A percentile compares a stretch with the other conserved stretches of the same genome.
Conservation (phyloP, 164 flowering plant species). For the Cinnamomum micranthum region DNA sequence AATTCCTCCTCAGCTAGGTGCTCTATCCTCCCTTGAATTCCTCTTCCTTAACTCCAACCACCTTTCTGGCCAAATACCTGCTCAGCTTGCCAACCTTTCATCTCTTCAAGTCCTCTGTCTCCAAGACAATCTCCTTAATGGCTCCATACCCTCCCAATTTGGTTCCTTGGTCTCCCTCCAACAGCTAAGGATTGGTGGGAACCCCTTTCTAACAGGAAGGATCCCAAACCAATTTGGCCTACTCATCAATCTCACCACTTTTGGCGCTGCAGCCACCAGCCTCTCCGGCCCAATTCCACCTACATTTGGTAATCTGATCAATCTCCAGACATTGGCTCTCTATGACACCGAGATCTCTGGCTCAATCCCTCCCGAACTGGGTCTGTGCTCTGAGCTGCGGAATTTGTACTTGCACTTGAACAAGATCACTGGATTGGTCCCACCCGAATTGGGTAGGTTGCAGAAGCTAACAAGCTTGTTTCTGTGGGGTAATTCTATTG, state of each 20-base stretch:
- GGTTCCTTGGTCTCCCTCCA: conserved; percentile 70
- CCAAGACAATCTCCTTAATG: conserved; percentile 80
- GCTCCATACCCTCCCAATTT: conserved; percentile 67
- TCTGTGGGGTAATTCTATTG: conserved; percentile 74
- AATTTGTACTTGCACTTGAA: conserved; percentile 86
- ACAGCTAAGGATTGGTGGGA: conserved; percentile 85
- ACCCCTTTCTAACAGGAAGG: conserved; percentile 61
- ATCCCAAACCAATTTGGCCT: conserved; percentile 72
- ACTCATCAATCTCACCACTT: conserved; percentile 70
- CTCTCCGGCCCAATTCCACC: conserved; percentile 73
- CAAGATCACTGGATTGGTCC: conserved; percentile 77
- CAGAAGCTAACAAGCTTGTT: conserved; percentile 85
- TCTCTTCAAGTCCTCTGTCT: conserved; percentile 72
- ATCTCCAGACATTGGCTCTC: conserved; percentile 76
- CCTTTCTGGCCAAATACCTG: conserved; percentile 64
- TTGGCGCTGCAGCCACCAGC: conserved; percentile 82
- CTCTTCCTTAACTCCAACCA: conserved; percentile 70
- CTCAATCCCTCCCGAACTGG: conserved; percentile 72
- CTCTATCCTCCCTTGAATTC: conserved; percentile 60
- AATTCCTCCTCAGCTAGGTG: conserved; percentile 65
- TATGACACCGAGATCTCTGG: conserved; percentile 79
- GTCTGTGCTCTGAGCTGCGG: conserved; percentile 66
- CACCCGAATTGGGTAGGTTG: conserved; percentile 67
- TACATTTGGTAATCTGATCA: conserved; percentile 66
- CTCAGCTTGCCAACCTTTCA: conserved; percentile 56